Conservation (phyloP, 768 basidiomycete species). For the Lyophyllum decastes region DNA sequence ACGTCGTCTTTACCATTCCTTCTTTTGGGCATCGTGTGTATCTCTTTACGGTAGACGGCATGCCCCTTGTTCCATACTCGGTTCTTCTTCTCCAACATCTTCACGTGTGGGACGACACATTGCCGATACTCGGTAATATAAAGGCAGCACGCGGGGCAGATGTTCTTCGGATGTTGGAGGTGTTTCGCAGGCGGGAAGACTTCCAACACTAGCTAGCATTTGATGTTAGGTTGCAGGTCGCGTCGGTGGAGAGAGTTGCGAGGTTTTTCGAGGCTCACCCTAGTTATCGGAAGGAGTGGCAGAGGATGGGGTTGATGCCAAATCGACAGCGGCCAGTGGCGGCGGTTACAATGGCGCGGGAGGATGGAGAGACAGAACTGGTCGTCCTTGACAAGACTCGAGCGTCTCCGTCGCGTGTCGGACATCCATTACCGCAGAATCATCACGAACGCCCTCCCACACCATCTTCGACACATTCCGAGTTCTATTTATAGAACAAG, state of each 20-base stretch:
- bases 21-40: background rate
- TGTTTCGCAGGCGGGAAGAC: constrained; percentile 1
- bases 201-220: constrained; percentile 7
- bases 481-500: too few species aligned
- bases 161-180: constrained; percentile 11
- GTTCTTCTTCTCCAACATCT: constrained; percentile 15
- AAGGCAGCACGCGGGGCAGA: background rate
- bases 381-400: background rate
- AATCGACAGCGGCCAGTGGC: background rate
- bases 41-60: background rate
- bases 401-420: background rate
- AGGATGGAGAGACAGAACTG: too few species aligned
- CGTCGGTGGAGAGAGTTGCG: constrained; percentile 1
- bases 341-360: background rate
- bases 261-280: constrained; percentile 8
- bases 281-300: constrained; percentile 12
- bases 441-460: background rate
- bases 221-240: constrained; percentile 8
- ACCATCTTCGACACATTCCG: background rate
- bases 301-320: constrained; percentile 11
- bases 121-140: background rate
- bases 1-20: background rate
- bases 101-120: constrained; percentile 10
- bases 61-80: constrained; percentile 14
- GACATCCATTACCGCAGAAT: background rate